Conservation (phyloP, 495 filamentous ascomycete species). For the Talaromyces thailandensis region DNA sequence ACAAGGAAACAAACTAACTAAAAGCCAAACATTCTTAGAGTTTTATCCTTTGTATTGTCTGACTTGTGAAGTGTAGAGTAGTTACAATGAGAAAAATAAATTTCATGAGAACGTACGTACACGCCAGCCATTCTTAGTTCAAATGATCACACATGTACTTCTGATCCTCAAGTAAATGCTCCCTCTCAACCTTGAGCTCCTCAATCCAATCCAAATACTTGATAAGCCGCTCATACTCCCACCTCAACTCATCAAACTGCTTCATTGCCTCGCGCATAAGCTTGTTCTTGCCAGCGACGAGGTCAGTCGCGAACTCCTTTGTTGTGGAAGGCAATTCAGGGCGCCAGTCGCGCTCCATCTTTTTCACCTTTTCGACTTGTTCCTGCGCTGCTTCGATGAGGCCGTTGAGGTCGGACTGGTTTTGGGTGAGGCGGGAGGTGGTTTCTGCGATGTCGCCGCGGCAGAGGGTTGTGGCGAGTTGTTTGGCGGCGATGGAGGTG, state of each 20-base stretch:
- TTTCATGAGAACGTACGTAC: too few relatives aligned
- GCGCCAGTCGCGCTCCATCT: not conserved
- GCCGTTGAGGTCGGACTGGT: not conserved
- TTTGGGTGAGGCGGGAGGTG: not conserved
- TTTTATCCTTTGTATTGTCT: not conserved
- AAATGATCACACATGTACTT: constrained; percentile 3
- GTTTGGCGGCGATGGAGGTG: not conserved
- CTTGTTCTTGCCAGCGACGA: not conserved
- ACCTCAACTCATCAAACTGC: not conserved
- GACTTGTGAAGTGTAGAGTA: not conserved
- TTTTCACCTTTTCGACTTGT: constrained; percentile 1
- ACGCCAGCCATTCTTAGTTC: too few relatives aligned
- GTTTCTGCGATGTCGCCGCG: not conserved
- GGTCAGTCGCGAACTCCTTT: not conserved
- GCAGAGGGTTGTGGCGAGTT: not conserved
- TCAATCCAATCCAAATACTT: not conserved
- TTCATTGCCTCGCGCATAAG: not conserved
- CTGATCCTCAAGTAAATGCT: not conserved
- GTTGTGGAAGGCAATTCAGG: not conserved
- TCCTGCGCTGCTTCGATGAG: not conserved
- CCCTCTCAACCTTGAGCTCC: not conserved
- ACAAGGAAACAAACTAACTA: too few relatives aligned
- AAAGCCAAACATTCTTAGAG: not conserved
- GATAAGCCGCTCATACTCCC: not conserved
- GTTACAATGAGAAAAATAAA: too few relatives aligned